Conservation (phyloP, 106 monocot genomes). For the Agapanthus africanus region DNA sequence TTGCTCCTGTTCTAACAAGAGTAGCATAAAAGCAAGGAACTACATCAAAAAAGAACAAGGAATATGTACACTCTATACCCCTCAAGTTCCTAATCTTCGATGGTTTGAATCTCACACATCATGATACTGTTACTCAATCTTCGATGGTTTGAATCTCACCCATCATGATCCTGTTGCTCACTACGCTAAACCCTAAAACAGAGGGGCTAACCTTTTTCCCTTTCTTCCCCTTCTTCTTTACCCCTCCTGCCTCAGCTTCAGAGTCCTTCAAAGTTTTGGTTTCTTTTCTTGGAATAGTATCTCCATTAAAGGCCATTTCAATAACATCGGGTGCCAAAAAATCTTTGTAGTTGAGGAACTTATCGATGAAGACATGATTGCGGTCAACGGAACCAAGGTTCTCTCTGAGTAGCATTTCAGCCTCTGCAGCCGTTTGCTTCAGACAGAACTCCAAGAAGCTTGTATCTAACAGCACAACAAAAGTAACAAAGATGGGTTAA, state of each 20-base stretch:
- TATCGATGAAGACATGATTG: slow-evolving; percentile 73
- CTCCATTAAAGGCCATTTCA: slow-evolving; percentile 61
- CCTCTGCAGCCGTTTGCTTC: slow-evolving; percentile 68
- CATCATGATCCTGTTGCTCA: slow-evolving; percentile 97
- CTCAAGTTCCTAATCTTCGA: no score
- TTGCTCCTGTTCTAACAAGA: no score
- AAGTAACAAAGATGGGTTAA: no score
- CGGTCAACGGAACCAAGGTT: slow-evolving; percentile 73
- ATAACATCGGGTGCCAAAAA: slow-evolving; percentile 72
- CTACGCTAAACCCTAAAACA: slow-evolving; percentile 76
- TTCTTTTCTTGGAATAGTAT: not conserved
- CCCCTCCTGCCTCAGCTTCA: slow-evolving; percentile 23
- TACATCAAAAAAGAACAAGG: no score
- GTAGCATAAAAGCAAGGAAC: no score
- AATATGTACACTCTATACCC: no score
- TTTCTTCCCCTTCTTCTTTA: slow-evolving; percentile 90
- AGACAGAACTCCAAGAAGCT: slow-evolving; percentile 88
- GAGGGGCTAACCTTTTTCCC: slow-evolving; percentile 72
- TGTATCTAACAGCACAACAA: no score
- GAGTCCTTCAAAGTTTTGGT: not conserved
- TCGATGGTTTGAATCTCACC: slow-evolving; percentile 89
- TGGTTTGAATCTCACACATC: slow-evolving; percentile 93
- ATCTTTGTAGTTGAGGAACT: slow-evolving; percentile 89
- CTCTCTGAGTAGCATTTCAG: slow-evolving; percentile 66
- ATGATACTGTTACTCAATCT: slow-evolving; percentile 86